Evolutionary conservation across 441 rosid genomes (phyloP), one percentile per base, ranked within the genome.

Genomic region (Populus trichocarpa): DNA sequence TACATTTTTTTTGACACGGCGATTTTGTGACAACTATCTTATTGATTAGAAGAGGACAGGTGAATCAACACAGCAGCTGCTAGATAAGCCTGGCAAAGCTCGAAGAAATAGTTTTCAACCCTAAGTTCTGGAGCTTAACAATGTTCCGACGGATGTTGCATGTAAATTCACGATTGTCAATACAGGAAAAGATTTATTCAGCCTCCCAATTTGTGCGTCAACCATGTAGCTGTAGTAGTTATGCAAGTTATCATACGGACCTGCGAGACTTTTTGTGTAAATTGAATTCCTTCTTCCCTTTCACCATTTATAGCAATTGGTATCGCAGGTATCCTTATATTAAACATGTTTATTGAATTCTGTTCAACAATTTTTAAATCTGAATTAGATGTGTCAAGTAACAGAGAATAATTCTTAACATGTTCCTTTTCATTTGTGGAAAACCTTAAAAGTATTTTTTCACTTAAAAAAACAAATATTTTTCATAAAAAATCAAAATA

Each of bases 41-140:
- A 68, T 68, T 68, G 46, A 68, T 69, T 35, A 38, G 71, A 69
- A n/a, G 12, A n/a, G 64, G n/a, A 59, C 25, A 59, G 61, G 64
- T 59, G 64, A 63, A 63, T 22, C 14, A 12, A 57, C 63, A 20
- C 12, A 9, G 28, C 25, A 57, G 63, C 20, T 63, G 66, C 66
- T 25, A 63, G 66, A 23, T 63, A 63, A 63, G 11, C 10, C 66
- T 63, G 66, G 28, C 66, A 63, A 22, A 63, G 66, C 66, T 63
- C 14, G 66, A 63, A 63, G 66, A 63, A 61, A 63, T 63, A 63
- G 28, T 63, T 61, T 61, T 23, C 28, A 22, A 46, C 57, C 18
- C 20, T 3, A 46, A 13, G 57, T 22, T 61, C 66, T 3, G 66
- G 66, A 61, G 28, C 11, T 10, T 5, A 4, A 22, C 28, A 22